Percentiles rank a stretch among this genome's conserved stretches.
phyloP scores from a whole-genome alignment of 2,329 filamentous ascomycete species.

The Diaporthe capsici region DNA sequence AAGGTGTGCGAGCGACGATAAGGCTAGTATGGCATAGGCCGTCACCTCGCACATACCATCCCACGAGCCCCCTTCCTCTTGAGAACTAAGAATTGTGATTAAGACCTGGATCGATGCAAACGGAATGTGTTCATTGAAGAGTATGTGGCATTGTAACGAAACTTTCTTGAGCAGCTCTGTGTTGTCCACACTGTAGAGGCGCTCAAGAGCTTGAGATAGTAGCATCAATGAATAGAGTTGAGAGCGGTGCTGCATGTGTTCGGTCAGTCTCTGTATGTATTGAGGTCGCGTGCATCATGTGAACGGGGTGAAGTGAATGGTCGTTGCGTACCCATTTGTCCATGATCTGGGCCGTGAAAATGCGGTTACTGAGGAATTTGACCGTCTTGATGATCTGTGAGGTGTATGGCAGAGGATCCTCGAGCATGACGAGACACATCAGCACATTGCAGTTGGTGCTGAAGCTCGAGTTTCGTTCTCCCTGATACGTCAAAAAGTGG shows the following conservation, averaged over 20 bases:
- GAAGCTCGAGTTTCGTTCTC: neutral
- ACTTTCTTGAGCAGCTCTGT: neutral
- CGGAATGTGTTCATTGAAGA: neutral
- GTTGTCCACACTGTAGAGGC: neutral
- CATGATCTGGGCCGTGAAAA: neutral
- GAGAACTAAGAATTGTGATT: neutral
- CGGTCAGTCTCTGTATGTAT: neutral
- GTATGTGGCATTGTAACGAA: neutral
- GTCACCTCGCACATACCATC: neutral
- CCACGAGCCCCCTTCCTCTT: neutral
- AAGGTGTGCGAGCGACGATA: neutral
- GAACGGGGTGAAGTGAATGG: no score
- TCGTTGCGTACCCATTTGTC: neutral
- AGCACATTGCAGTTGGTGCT: slow-evolving; percentile 15
- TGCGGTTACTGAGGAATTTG: neutral
- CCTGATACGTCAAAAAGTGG: neutral
- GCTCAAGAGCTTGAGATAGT: neutral
- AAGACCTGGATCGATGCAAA: neutral
- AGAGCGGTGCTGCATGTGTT: neutral
- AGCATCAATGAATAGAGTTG: neutral
- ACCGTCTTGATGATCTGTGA: neutral
- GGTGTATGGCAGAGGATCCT: neutral
- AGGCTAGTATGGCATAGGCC: neutral
- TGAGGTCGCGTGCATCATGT: no score
- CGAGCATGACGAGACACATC: neutral